A percentile compares a stretch with the other conserved stretches of the same genome.
These are phyloP conservation scores for Gautieria morchelliformis DNA, from an alignment of 768 basidiomycete genomes.

Conservation along the genomic window DNA sequence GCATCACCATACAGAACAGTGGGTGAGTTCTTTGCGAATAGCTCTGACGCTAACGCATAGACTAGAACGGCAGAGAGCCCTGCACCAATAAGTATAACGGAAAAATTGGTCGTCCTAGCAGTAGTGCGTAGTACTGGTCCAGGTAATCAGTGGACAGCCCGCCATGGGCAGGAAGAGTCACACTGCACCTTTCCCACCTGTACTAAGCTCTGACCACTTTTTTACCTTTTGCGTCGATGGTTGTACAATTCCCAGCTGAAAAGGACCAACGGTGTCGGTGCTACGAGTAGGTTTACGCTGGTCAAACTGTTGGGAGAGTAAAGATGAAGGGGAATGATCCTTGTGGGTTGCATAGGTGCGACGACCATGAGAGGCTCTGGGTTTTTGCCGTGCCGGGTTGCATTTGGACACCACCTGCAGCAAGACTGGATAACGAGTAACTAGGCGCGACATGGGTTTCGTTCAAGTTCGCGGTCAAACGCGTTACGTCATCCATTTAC, in stretches of 20 bases:
- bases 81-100: slow-evolving; percentile 64
- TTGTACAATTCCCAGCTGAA: slow-evolving; percentile 61
- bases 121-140: slow-evolving; percentile 47
- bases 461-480: background rate
- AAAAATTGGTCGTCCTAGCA: slow-evolving; percentile 40
- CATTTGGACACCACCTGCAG: background rate
- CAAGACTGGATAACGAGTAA: background rate
- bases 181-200: slow-evolving; percentile 62
- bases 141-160: background rate
- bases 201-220: slow-evolving; percentile 73
- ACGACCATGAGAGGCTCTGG: background rate
- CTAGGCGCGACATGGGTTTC: background rate
- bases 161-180: background rate
- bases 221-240: slow-evolving; percentile 46
- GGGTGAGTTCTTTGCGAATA: slow-evolving; percentile 83
- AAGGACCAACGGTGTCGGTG: slow-evolving; percentile 57
- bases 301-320: slow-evolving; percentile 58
- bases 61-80: slow-evolving; percentile 66
- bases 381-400: background rate
- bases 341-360: slow-evolving; percentile 1
- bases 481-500: background rate
- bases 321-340: slow-evolving; percentile 28
- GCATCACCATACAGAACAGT: slow-evolving; percentile 66
- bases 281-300: slow-evolving; percentile 31
- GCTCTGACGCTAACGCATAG: slow-evolving; percentile 73